phyloP scores from a whole-genome alignment of 2,329 filamentous ascomycete species.

The Pyricularia grisea region DNA sequence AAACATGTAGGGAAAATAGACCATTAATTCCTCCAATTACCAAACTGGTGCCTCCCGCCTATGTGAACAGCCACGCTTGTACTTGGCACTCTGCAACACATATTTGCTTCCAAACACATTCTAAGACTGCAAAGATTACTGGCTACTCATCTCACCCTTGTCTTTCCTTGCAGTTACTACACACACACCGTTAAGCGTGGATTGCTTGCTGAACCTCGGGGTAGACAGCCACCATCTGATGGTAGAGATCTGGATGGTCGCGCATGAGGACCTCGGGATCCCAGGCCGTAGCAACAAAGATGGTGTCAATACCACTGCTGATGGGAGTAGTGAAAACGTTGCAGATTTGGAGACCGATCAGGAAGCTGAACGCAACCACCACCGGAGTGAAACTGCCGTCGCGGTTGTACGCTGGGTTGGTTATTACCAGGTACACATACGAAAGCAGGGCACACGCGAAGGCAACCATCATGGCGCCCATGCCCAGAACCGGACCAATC shows the following conservation, averaged over 20 bases:
- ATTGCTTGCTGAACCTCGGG: constrained; percentile 75
- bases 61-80: not conserved
- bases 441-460: constrained; percentile 74
- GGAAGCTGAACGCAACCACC: constrained; percentile 74
- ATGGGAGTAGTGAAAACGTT: constrained; percentile 82
- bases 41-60: not conserved
- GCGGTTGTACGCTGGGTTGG: constrained; percentile 67
- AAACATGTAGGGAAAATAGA: not conserved
- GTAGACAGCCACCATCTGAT: constrained; percentile 70
- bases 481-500: constrained; percentile 62
- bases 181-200: constrained; percentile 40
- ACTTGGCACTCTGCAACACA: not conserved
- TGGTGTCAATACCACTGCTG: constrained; percentile 80
- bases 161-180: not conserved
- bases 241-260: constrained; percentile 75
- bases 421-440: constrained; percentile 81
- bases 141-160: not conserved
- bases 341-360: constrained; percentile 83
- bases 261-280: constrained; percentile 65
- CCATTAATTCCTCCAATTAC: not conserved
- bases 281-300: constrained; percentile 72
- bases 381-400: constrained; percentile 62
- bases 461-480: constrained; percentile 74
- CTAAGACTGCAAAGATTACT: not conserved
- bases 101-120: not conserved